Percentiles rank a stretch among this genome's conserved stretches.
Conservation (phyloP, 2,329 filamentous ascomycete species). For the Cladosporium sp. region DNA sequence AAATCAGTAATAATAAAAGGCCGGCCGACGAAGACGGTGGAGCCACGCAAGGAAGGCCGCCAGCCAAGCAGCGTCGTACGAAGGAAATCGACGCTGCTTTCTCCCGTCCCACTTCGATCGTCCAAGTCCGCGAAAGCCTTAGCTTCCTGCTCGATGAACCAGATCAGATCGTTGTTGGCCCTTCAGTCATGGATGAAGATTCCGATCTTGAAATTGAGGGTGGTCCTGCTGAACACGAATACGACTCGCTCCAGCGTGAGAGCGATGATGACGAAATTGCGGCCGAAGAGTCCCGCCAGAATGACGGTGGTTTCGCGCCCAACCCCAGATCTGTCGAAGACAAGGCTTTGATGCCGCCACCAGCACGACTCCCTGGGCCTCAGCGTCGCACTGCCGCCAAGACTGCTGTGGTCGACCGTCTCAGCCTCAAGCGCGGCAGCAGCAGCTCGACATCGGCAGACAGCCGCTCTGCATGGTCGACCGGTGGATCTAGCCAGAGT, state of each 20-base stretch:
- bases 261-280: conserved; percentile 48
- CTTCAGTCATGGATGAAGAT: conserved; percentile 49
- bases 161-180: conserved; percentile 23
- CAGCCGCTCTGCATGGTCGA: conserved; percentile 33
- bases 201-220: conserved; percentile 33
- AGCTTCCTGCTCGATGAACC: conserved; percentile 74
- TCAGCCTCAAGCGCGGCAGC: conserved; percentile 55
- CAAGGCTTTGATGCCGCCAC: conserved; percentile 25
- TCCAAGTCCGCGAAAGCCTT: conserved; percentile 77
- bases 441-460: conserved; percentile 17
- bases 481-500: conserved; percentile 34
- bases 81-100: conserved; percentile 35
- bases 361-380: conserved; percentile 37
- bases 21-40: conserved; percentile 17
- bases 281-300: conserved; percentile 23
- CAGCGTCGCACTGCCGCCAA: conserved; percentile 33
- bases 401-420: conserved; percentile 63
- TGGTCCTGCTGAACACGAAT: neutral
- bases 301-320: conserved; percentile 31
- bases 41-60: conserved; percentile 35
- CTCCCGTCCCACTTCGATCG: conserved; percentile 66
- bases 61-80: conserved; percentile 29
- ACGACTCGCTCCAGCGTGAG: conserved; percentile 43
- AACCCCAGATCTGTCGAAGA: conserved; percentile 20
- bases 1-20: conserved; percentile 30